phyloP scores from a whole-genome alignment of 169 alveolate species.

The Cryptosporidium viatorum region DNA sequence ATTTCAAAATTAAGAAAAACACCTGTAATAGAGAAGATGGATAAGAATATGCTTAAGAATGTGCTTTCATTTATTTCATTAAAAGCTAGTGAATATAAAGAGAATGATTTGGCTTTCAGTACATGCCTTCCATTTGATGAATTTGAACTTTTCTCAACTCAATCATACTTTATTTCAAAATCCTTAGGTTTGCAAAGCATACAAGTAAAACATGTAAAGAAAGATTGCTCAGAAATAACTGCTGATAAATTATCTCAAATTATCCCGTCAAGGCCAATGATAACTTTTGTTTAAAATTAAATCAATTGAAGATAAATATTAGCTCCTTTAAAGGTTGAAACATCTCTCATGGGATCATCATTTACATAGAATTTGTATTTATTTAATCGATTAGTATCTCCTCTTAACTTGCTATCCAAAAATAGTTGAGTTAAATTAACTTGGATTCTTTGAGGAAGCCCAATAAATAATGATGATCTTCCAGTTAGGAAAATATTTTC shows the following conservation, averaged over 20 bases:
- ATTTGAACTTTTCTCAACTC: slow-evolving; percentile 35
- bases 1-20: slow-evolving; percentile 41
- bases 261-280: slow-evolving; percentile 65
- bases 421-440: slow-evolving; percentile 31
- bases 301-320: slow-evolving; percentile 23
- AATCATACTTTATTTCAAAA: slow-evolving; percentile 46
- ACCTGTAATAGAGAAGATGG: slow-evolving; percentile 60
- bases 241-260: slow-evolving; percentile 56
- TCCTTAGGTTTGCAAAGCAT: slow-evolving; percentile 6
- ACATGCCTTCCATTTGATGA: slow-evolving; percentile 53
- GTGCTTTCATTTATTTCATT: slow-evolving; percentile 54
- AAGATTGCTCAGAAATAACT: slow-evolving; percentile 46
- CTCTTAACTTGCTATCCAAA: slow-evolving; percentile 34
- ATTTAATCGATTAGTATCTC: slow-evolving; percentile 39
- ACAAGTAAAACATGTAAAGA: slow-evolving; percentile 6
- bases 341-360: slow-evolving; percentile 59
- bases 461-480: slow-evolving; percentile 42
- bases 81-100: slow-evolving; percentile 55
- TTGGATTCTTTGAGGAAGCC: slow-evolving; percentile 64
- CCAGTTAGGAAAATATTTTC: slow-evolving; percentile 51
- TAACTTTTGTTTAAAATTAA: slow-evolving; percentile 1
- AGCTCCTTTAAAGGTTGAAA: slow-evolving; percentile 59
- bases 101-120: slow-evolving; percentile 37
- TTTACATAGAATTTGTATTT: slow-evolving; percentile 43
- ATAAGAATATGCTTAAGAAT: slow-evolving; percentile 48